Conservation (phyloP, 169 alveolate genomes). For the Babesia ovata region DNA sequence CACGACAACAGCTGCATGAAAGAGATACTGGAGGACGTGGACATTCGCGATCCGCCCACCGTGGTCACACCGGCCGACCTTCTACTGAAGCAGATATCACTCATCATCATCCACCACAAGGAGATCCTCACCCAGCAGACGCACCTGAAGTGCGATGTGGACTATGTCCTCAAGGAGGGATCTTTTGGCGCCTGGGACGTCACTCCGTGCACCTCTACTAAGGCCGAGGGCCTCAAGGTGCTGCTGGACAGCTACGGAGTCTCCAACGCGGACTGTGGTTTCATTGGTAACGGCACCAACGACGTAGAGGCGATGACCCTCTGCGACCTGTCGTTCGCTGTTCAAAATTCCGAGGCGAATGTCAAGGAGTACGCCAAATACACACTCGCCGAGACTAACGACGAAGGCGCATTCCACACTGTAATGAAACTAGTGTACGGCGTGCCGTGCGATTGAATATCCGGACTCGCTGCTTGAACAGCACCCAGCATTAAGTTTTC, state of each 20-base stretch:
- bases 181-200: constrained; percentile 45
- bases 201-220: constrained; percentile 31
- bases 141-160: neutral
- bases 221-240: constrained; percentile 52
- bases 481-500: neutral
- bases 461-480: neutral
- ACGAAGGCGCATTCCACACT: constrained; percentile 45
- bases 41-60: constrained; percentile 19
- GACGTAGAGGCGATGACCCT: constrained; percentile 67
- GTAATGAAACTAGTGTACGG: constrained; percentile 51
- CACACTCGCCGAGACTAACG: constrained; percentile 28
- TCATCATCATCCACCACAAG: constrained; percentile 4
- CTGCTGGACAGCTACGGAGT: constrained; percentile 34
- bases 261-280: constrained; percentile 30
- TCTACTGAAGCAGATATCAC: constrained; percentile 37
- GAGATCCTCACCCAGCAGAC: constrained; percentile 16
- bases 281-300: constrained; percentile 65
- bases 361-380: constrained; percentile 58
- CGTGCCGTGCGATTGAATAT: neutral
- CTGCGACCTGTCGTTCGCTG: constrained; percentile 60
- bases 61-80: constrained; percentile 22
- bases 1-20: constrained; percentile 17
- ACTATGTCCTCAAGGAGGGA: constrained; percentile 29
- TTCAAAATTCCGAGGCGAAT: constrained; percentile 32
- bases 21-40: constrained; percentile 7